Percentiles rank a stretch among this genome's conserved stretches.
Evolutionary conservation across 176 grass and related monocot species (phyloP).

Genomic region (Musa schizocarpa): DNA sequence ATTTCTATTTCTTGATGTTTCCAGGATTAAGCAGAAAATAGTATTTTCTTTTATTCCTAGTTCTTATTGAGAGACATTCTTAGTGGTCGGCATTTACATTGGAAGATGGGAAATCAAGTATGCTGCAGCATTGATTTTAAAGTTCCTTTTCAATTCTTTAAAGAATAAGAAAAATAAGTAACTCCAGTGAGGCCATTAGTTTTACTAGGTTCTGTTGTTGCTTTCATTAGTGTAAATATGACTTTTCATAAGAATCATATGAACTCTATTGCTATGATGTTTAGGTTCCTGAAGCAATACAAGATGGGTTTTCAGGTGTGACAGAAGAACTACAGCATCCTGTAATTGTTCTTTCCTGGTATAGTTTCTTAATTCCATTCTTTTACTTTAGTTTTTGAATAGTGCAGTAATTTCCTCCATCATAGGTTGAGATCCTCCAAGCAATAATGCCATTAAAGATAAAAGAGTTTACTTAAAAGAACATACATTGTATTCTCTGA

Average conservation of each 20-base stretch:
- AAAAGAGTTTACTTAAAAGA: background rate
- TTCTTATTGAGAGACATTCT: too few relatives aligned
- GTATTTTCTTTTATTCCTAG: too few relatives aligned
- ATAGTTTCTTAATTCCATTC: slow-evolving; percentile 22
- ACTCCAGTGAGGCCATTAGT: background rate
- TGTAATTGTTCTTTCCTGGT: slow-evolving; percentile 85
- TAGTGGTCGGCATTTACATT: too few relatives aligned
- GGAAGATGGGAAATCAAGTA: too few relatives aligned
- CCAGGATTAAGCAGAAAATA: too few relatives aligned
- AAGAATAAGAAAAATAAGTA: background rate
- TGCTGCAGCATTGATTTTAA: too few relatives aligned
- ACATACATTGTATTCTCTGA: too few relatives aligned
- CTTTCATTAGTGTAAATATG: background rate
- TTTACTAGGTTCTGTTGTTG: background rate
- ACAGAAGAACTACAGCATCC: slow-evolving; percentile 69
- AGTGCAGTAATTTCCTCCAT: background rate
- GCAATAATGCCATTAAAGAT: background rate
- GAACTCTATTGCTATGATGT: slow-evolving; percentile 1
- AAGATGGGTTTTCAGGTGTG: slow-evolving; percentile 56
- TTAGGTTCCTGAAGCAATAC: slow-evolving; percentile 91
- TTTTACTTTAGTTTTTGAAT: background rate
- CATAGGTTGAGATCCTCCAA: background rate
- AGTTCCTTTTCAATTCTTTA: too few relatives aligned
- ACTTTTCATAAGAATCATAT: background rate
- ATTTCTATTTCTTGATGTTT: too few relatives aligned